Evolutionary conservation across 1,139 yeast genomes (phyloP), one percentile per base, ranked within the genome.

Genomic region (Zygosaccharomyces sapae): DNA sequence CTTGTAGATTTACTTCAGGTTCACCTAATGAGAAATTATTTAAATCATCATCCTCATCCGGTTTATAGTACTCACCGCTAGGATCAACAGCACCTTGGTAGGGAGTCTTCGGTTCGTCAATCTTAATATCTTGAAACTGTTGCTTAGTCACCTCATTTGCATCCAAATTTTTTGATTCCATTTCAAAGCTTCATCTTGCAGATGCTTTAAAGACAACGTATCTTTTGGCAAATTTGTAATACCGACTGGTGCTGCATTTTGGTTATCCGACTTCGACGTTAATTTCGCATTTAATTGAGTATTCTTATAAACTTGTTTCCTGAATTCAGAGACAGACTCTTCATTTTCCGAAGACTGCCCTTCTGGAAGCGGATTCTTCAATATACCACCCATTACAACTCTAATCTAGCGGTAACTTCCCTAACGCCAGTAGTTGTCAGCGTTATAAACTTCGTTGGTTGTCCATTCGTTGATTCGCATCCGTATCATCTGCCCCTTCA

Each of bases 101-200:
- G 2, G 98, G 98, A 1, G 98, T 92, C 72, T 92, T 92, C 33
- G 98, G 98, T 67, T 92, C 98, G 59, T 88, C 95, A 44, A 92
- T 89, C 46, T 62, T 66, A 43, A 70, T 62, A 48, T 70, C 71
- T 44, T 68, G 71, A 43, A 62, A 63, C 49, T 69, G 69, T 42
- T 59, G 59, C 51, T 70, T 70, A 18, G 71, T 65, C 9, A 70
- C 57, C 56, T 83, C 90, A 24, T 85, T 77, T 44, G 80, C 75
- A 51, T 77, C 75, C 51, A 84, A 67, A 59, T 83, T 84, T 53
- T 78, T 62, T 82, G 86, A 61, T 84, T 87, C 92, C 92, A 84
- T 60, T 79, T 75, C 57, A 82, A 70, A 54, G 74, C 81, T 30
- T 70, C 77, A 16, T 58, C 47, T 45, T 54, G 55, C 30, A 56